phyloP scores from a whole-genome alignment of 2,329 filamentous ascomycete species.

The Scedosporium dehoogii region DNA sequence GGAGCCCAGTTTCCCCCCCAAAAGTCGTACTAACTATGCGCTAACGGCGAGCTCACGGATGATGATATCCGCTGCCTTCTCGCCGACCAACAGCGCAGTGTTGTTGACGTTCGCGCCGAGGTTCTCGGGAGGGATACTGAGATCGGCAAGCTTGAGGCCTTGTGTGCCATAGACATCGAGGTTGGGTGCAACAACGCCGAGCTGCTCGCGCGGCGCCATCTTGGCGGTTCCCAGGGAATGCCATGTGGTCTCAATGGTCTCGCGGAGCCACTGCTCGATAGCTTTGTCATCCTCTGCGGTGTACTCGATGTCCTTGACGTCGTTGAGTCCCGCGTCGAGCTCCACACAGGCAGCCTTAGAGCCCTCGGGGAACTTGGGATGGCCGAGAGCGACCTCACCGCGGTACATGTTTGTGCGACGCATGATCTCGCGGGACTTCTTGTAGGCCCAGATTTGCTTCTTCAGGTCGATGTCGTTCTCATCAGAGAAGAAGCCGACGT shows the following conservation, averaged over 20 bases:
- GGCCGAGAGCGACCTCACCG: conserved; percentile 31
- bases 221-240: conserved; percentile 35
- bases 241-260: conserved; percentile 32
- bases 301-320: conserved; percentile 34
- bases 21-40: not conserved
- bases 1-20: no score
- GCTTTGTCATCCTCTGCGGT: conserved; percentile 37
- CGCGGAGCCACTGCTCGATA: conserved; percentile 33
- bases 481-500: conserved; percentile 40
- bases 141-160: conserved; percentile 29
- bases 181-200: conserved; percentile 22
- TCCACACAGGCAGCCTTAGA: conserved; percentile 35
- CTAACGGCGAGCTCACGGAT: conserved; percentile 23
- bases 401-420: conserved; percentile 45
- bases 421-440: conserved; percentile 52
- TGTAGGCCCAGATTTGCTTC: conserved; percentile 55
- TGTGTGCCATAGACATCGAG: conserved; percentile 32
- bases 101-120: conserved; percentile 39
- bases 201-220: conserved; percentile 30
- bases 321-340: conserved; percentile 24
- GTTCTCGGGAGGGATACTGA: conserved; percentile 26
- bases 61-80: conserved; percentile 33
- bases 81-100: conserved; percentile 36
- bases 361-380: conserved; percentile 32
- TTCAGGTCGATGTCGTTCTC: conserved; percentile 43